Conservation (phyloP, 768 basidiomycete species). For the Tephrocybe sp. region DNA sequence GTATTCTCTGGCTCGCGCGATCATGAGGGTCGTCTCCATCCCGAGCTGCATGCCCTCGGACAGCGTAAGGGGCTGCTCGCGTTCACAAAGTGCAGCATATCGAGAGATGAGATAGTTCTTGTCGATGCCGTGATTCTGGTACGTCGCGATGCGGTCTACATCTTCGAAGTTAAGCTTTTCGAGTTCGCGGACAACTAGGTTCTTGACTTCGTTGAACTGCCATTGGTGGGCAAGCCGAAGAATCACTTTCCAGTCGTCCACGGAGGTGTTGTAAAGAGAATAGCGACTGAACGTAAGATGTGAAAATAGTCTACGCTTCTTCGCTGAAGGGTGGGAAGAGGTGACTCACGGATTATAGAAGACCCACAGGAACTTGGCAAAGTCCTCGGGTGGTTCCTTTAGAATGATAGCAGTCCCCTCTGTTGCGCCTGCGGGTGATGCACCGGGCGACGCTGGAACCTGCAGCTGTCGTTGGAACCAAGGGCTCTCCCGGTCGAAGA, state of each 20-base stretch:
- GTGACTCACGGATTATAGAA: conserved; percentile 53
- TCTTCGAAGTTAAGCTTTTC: conserved; percentile 46
- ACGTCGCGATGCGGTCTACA: conserved; percentile 54
- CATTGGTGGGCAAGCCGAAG: conserved; percentile 58
- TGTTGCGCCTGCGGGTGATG: conserved; percentile 32
- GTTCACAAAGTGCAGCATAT: conserved; percentile 53
- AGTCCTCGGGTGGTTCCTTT: conserved; percentile 36
- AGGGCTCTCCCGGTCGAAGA: conserved; percentile 51
- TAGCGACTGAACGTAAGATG: conserved; percentile 43
- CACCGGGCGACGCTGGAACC: conserved; percentile 30
- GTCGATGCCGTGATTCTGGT: conserved; percentile 52
- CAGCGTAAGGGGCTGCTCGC: conserved; percentile 48
- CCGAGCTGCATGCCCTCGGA: conserved; percentile 60
- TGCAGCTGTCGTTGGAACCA: conserved; percentile 41
- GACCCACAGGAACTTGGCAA: conserved; percentile 53
- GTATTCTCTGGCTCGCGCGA: conserved; percentile 52
- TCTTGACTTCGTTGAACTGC: conserved; percentile 55
- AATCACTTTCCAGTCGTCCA: conserved; percentile 58
- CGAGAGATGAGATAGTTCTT: conserved; percentile 49
- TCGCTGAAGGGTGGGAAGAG: background rate
- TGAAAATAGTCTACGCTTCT: background rate
- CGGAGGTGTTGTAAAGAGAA: conserved; percentile 49
- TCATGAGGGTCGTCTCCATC: conserved; percentile 45
- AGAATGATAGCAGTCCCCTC: conserved; percentile 44
- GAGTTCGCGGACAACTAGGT: conserved; percentile 59